Base-by-base conservation (phyloP, 768 basidiomycete species). In the Pleurotus tuber-regium region DNA sequence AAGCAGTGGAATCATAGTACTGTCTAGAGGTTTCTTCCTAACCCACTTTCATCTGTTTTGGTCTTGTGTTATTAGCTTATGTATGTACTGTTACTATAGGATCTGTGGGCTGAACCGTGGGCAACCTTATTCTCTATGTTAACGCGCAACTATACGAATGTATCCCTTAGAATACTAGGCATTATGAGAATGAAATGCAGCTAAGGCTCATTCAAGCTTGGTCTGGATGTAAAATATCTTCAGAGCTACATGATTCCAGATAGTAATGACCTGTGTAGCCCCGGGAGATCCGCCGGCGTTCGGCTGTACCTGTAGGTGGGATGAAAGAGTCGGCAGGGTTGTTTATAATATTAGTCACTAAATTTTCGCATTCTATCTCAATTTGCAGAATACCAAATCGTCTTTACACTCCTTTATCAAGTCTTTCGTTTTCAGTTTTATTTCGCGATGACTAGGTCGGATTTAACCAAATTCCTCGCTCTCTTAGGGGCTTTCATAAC, bases 1-100 rank as follows among this genome's bases (percentile, higher is more conserved):
- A 57, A 62, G n/a, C n/a, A n/a, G n/a, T 66, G 44, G 68, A 69
- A 55, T 58, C 65, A 50, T 71, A 50, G 60, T 54, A 11, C 28
- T 31, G 26, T 50, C 40, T 54, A 31, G n/a, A n/a, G 41, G 48
- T 29, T 50, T 36, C 35, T 39, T 21, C 8, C 14, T 26, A 46
- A 52, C 31, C 16, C 30, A 43, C 36, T 19, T 33, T 44, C 44
- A 42, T 43, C 23, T 51, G 33, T 28, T 23, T 43, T 25, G 46
- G 28, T 53, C 43, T 54, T 29, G 57, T 21, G 30, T 33, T 44
- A 16, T 35, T n/a, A 29, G 12, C 23, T 44, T 38, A 39, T 44
- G 49, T 31, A 36, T 52, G 29, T 38, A 43, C 38, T 54, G 28
- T 54, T 39, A 50, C 30, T 55, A 19, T n/a, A 19, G 16, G 14